Evolutionary conservation across 495 filamentous ascomycete species (phyloP).

Genomic region (Podospora sp.): DNA sequence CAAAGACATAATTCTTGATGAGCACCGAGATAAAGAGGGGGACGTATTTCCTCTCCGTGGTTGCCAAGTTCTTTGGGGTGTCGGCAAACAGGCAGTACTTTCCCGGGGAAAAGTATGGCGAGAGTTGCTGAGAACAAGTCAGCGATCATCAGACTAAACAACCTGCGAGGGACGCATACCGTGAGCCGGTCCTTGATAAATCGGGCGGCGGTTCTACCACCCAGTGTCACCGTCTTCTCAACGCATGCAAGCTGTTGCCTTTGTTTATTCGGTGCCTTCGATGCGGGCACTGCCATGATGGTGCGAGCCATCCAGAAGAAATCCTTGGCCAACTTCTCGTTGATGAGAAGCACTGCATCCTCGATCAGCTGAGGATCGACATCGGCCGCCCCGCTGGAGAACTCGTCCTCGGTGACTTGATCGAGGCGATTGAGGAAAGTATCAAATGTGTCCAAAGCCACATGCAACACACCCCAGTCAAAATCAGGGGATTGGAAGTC

Average conservation of each 20-base stretch:
- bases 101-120: slow-evolving; percentile 43
- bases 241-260: slow-evolving; percentile 38
- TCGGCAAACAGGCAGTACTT: slow-evolving; percentile 44
- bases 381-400: slow-evolving; percentile 33
- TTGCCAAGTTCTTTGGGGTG: slow-evolving; percentile 33
- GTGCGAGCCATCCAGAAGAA: slow-evolving; percentile 48
- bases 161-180: slow-evolving; percentile 22
- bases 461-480: slow-evolving; percentile 47
- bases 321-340: slow-evolving; percentile 41
- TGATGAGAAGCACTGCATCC: slow-evolving; percentile 48
- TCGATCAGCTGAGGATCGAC: slow-evolving; percentile 41
- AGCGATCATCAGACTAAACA: slow-evolving; percentile 12
- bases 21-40: slow-evolving; percentile 46
- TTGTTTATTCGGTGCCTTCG: slow-evolving; percentile 21
- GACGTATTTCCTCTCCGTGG: slow-evolving; percentile 38
- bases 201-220: slow-evolving; percentile 43
- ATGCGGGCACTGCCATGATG: slow-evolving; percentile 29
- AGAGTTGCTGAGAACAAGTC: slow-evolving; percentile 34
- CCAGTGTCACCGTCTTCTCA: slow-evolving; percentile 43
- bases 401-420: slow-evolving; percentile 38
- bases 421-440: slow-evolving; percentile 43
- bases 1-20: slow-evolving; percentile 42
- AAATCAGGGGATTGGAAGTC: slow-evolving; percentile 40
- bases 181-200: slow-evolving; percentile 45
- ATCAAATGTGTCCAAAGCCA: slow-evolving; percentile 42